Evolutionary conservation across 345 rosid genomes (phyloP).

Genomic region (Dovyalis caffra): DNA sequence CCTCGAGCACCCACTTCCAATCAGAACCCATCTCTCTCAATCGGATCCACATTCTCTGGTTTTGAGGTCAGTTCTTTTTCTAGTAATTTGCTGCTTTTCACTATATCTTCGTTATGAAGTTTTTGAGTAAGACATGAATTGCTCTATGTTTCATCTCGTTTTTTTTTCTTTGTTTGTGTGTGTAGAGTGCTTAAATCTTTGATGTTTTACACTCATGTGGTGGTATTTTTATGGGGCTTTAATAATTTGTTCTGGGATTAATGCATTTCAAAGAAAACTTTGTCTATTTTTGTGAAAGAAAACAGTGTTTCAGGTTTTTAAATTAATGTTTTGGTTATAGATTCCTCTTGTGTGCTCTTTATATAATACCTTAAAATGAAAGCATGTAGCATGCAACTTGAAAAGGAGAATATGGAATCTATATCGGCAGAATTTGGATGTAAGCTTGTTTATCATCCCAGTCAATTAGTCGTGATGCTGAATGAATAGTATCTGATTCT

Average conservation of each 20-base stretch:
- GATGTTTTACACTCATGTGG: not conserved
- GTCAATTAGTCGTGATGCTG: not conserved
- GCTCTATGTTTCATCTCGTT: not conserved
- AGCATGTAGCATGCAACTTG: not conserved
- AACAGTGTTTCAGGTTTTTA: not conserved
- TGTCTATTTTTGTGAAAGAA: not conserved
- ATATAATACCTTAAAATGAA: not conserved
- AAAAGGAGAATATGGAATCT: too few species aligned
- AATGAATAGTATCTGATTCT: not conserved
- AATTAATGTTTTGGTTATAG: not conserved
- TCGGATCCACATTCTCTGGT: slow-evolving; percentile 28
- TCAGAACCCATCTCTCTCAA: slow-evolving; percentile 22
- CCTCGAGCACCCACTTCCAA: slow-evolving; percentile 14
- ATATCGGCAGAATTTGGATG: too few species aligned
- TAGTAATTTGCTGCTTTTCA: not conserved
- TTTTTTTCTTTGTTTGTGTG: not conserved
- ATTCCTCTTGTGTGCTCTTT: not conserved
- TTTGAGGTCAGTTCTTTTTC: slow-evolving; percentile 40
- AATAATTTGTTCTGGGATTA: not conserved
- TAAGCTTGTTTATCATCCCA: too few species aligned
- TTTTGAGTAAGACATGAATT: not conserved
- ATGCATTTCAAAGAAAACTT: not conserved
- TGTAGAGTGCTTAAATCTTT: not conserved
- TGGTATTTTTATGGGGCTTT: not conserved
- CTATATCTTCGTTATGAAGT: not conserved